Conservation (phyloP, 192 early-diverging fungal species). For the Coemansia sp. region DNA sequence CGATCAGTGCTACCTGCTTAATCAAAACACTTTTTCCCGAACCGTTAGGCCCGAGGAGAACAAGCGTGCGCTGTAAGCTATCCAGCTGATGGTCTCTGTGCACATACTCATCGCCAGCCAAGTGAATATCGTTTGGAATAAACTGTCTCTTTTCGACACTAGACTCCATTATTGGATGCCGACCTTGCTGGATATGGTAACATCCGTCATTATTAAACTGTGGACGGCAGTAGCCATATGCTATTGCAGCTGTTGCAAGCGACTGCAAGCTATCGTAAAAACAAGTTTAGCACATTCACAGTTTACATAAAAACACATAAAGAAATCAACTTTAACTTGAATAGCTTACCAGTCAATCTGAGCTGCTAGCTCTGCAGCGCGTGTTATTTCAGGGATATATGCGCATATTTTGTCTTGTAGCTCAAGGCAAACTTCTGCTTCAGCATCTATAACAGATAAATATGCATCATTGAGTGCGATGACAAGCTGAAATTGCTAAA, state of each 20-base stretch:
- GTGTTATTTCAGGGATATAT: slow-evolving; percentile 58
- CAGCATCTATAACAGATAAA: slow-evolving; percentile 59
- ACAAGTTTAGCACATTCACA: neutral
- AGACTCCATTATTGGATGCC: slow-evolving; percentile 54
- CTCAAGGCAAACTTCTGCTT: slow-evolving; percentile 77
- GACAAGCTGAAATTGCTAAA: too few species aligned
- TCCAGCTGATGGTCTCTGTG: slow-evolving; percentile 2
- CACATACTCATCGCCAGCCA: slow-evolving; percentile 45
- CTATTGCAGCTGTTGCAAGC: slow-evolving; percentile 16
- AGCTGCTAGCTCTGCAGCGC: slow-evolving; percentile 54
- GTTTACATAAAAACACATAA: neutral
- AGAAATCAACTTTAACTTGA: neutral
- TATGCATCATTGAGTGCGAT: neutral
- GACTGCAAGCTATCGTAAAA: slow-evolving; percentile 28
- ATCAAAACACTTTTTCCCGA: slow-evolving; percentile 80
- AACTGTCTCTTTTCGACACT: slow-evolving; percentile 64
- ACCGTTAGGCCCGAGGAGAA: slow-evolving; percentile 81
- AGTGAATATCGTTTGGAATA: slow-evolving; percentile 68
- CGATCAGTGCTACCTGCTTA: slow-evolving; percentile 76
- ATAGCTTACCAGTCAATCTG: slow-evolving; percentile 58
- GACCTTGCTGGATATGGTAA: slow-evolving; percentile 26
- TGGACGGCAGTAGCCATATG: slow-evolving; percentile 31
- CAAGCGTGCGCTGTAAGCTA: slow-evolving; percentile 50
- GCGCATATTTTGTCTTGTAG: slow-evolving; percentile 66
- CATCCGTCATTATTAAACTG: slow-evolving; percentile 13